A percentile compares a stretch with the other conserved stretches of the same genome.
These are phyloP conservation scores for Camelina laxa DNA, from an alignment of 345 rosid species.

Conservation along the genomic window DNA sequence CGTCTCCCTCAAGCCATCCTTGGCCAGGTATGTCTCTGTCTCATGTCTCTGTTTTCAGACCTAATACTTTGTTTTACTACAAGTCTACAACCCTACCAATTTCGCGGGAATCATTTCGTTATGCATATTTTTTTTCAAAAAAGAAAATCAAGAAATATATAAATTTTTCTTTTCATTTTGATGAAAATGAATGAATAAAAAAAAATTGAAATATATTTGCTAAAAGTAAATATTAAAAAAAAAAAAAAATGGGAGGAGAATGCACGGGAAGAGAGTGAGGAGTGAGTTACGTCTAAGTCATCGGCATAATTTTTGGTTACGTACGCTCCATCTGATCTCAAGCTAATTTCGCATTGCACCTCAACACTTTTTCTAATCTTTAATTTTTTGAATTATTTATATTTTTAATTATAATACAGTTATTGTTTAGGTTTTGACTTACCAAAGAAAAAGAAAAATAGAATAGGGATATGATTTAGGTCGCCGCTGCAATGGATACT, in stretches of 20 bases:
- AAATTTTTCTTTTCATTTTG: background rate
- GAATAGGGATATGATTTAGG: constrained; percentile 29
- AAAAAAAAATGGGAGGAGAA: background rate
- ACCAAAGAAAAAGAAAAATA: background rate
- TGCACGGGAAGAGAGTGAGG: constrained; percentile 46
- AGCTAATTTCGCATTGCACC: constrained; percentile 34
- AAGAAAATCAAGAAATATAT: no score
- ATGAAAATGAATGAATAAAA: background rate
- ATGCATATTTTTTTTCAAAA: background rate
- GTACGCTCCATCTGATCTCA: constrained; percentile 18
- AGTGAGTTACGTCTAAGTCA: constrained; percentile 37
- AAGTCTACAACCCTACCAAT: background rate
- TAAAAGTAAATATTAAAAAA: background rate
- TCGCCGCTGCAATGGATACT: constrained; percentile 13
- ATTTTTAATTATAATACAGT: background rate
- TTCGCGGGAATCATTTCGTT: constrained; percentile 7
- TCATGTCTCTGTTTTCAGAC: background rate
- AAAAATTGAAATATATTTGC: background rate
- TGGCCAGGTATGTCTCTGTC: constrained; percentile 67
- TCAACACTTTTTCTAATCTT: background rate
- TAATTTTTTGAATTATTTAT: background rate
- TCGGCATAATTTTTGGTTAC: constrained; percentile 30
- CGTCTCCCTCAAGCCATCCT: constrained; percentile 77
- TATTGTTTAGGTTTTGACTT: constrained; percentile 37
- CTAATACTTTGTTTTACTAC: no score